A percentile compares a stretch with the other conserved stretches of the same genome.
phyloP scores from a whole-genome alignment of 2,329 filamentous ascomycete species.

The Cordyceps fumosorosea region DNA sequence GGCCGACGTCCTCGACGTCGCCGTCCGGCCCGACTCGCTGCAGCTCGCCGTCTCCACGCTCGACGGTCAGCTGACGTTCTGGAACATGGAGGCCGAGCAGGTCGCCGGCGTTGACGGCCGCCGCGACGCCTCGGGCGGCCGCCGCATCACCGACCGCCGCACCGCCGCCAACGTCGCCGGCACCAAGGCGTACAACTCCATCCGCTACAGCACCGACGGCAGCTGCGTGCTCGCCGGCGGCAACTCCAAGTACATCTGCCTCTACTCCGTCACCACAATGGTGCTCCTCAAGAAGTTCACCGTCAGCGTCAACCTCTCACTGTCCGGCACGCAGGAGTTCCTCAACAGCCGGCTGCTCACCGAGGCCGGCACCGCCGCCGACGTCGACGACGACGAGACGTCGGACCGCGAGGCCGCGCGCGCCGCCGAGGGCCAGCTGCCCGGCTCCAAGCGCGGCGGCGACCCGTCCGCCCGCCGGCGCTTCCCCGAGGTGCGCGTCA shows the following conservation, averaged over 20 bases:
- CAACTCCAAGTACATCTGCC: slow-evolving; percentile 96
- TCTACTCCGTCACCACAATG: slow-evolving; percentile 92
- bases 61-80: slow-evolving; percentile 92
- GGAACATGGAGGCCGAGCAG: slow-evolving; percentile 87
- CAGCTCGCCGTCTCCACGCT: slow-evolving; percentile 89
- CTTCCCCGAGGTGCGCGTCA: slow-evolving; percentile 76
- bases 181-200: slow-evolving; percentile 82
- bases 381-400: slow-evolving; percentile 84
- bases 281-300: slow-evolving; percentile 92
- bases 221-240: slow-evolving; percentile 84
- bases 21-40: slow-evolving; percentile 81
- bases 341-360: slow-evolving; percentile 88
- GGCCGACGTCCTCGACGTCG: slow-evolving; percentile 80
- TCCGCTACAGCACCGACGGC: slow-evolving; percentile 88
- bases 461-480: slow-evolving; percentile 75
- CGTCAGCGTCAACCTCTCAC: slow-evolving; percentile 88
- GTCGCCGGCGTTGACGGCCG: slow-evolving; percentile 81
- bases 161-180: slow-evolving; percentile 87
- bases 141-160: slow-evolving; percentile 78
- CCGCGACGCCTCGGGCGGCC: slow-evolving; percentile 86
- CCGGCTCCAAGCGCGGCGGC: slow-evolving; percentile 75
- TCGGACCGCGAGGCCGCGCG: slow-evolving; percentile 80
- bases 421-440: slow-evolving; percentile 63
- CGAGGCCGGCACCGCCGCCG: slow-evolving; percentile 75
- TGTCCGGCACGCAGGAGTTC: slow-evolving; percentile 95